Conservation (phyloP, 1,284 basidiomycete species). For the Sutorius eximius region DNA sequence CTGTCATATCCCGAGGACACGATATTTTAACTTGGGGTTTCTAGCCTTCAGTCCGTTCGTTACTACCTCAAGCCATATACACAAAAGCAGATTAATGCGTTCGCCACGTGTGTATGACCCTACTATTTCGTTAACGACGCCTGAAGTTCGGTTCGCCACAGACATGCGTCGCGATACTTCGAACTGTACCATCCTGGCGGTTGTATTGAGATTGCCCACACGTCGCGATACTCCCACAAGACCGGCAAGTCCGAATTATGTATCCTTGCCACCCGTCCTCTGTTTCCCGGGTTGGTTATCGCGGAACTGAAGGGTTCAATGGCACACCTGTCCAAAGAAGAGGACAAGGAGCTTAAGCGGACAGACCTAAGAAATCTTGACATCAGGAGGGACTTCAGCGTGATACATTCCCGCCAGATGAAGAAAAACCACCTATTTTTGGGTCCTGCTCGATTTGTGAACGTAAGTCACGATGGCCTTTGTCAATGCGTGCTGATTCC, state of each 20-base stretch:
- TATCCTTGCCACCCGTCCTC: slow-evolving; percentile 78
- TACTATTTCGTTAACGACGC: slow-evolving; percentile 24
- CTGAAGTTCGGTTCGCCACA: slow-evolving; percentile 38
- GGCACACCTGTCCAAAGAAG: slow-evolving; percentile 78
- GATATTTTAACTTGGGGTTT: slow-evolving; percentile 21
- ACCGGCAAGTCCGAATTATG: slow-evolving; percentile 91
- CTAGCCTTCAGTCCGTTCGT: slow-evolving; percentile 66
- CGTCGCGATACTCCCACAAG: slow-evolving; percentile 76
- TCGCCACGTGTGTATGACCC: slow-evolving; percentile 71
- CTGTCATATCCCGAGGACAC: slow-evolving; percentile 1
- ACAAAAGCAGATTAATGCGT: slow-evolving; percentile 82
- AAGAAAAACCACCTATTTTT: slow-evolving; percentile 91
- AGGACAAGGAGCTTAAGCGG: slow-evolving; percentile 78
- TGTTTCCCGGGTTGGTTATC: slow-evolving; percentile 72
- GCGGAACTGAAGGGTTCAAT: slow-evolving; percentile 85
- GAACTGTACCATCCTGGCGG: slow-evolving; percentile 81
- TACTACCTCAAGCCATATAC: slow-evolving; percentile 71
- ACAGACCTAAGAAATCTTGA: slow-evolving; percentile 68
- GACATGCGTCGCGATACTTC: slow-evolving; percentile 84
- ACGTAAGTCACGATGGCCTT: slow-evolving; percentile 56
- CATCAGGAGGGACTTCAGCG: slow-evolving; percentile 85
- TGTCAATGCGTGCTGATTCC: slow-evolving; percentile 18
- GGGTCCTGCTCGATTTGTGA: slow-evolving; percentile 92
- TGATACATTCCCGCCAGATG: slow-evolving; percentile 86
- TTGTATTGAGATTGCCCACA: slow-evolving; percentile 84